phyloP scores from a whole-genome alignment of 257 asterid genomes.

The Jacaranda copaia region DNA sequence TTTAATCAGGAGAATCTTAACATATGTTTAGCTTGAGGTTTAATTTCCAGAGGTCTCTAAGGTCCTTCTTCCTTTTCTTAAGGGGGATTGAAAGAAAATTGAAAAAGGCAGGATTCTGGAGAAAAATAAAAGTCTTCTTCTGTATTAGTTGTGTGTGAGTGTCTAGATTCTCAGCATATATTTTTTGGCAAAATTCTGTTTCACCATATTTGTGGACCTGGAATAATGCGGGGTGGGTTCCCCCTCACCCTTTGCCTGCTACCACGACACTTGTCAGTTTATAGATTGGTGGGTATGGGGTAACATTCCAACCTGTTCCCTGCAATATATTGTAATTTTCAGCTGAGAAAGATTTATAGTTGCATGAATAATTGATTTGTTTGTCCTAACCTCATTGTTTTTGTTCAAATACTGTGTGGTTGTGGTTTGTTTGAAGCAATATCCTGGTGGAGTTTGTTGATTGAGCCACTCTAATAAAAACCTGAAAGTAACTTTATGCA shows the following conservation, averaged over 20 bases:
- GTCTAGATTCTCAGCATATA: slow-evolving; percentile 17
- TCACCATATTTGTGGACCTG: neutral
- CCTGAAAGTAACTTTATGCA: slow-evolving; percentile 14
- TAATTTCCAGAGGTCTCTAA: neutral
- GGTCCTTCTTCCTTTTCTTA: neutral
- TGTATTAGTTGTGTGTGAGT: slow-evolving; percentile 8
- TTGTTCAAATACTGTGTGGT: slow-evolving; percentile 5
- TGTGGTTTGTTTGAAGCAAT: slow-evolving; percentile 10
- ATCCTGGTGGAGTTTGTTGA: slow-evolving; percentile 21
- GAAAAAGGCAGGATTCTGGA: neutral
- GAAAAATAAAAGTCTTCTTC: neutral
- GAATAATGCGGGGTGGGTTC: neutral
- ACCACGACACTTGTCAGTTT: neutral
- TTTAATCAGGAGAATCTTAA: neutral
- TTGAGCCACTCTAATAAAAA: neutral
- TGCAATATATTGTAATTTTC: neutral
- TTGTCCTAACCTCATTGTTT: slow-evolving; percentile 9
- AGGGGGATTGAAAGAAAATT: neutral
- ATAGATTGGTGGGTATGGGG: slow-evolving; percentile 15
- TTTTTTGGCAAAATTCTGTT: neutral
- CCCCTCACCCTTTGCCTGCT: no score
- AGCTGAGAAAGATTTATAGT: neutral
- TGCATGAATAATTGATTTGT: slow-evolving; percentile 4
- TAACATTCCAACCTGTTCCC: neutral
- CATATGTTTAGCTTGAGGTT: slow-evolving; percentile 5